A percentile compares a stretch with the other conserved stretches of the same genome.
phyloP scores from a whole-genome alignment of 2,329 filamentous ascomycete genomes.

The Shiraia sp. region DNA sequence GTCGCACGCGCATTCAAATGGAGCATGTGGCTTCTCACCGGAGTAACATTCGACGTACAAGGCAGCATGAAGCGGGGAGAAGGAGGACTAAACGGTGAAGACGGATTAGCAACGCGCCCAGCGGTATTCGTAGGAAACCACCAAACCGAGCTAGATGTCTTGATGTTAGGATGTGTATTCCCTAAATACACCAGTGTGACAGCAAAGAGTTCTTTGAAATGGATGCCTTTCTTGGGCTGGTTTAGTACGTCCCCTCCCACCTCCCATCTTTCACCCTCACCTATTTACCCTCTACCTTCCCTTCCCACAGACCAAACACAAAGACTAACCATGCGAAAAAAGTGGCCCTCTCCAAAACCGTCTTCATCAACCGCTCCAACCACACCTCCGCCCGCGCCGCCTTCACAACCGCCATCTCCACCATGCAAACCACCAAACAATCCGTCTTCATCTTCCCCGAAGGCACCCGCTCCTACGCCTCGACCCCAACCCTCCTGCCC shows the following conservation, averaged over 20 bases:
- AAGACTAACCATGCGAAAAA: slow-evolving; percentile 46
- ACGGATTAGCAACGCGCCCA: slow-evolving; percentile 59
- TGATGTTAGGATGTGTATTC: slow-evolving; percentile 88
- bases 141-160: slow-evolving; percentile 92
- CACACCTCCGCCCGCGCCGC: slow-evolving; percentile 78
- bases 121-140: slow-evolving; percentile 94
- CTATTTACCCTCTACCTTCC: not conserved
- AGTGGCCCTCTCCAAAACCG: slow-evolving; percentile 75
- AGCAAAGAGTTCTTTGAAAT: slow-evolving; percentile 82
- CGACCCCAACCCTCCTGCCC: slow-evolving; percentile 79
- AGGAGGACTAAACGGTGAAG: slow-evolving; percentile 35
- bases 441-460: slow-evolving; percentile 89
- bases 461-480: slow-evolving; percentile 87
- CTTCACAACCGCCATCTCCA: slow-evolving; percentile 78
- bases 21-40: slow-evolving; percentile 73
- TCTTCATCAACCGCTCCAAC: slow-evolving; percentile 95
- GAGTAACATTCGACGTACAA: slow-evolving; percentile 74
- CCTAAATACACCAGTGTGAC: slow-evolving; percentile 91
- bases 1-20: slow-evolving; percentile 79
- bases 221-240: slow-evolving; percentile 85
- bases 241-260: slow-evolving; percentile 75
- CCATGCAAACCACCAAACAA: slow-evolving; percentile 70
- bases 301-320: not conserved
- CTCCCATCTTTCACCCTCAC: too few species aligned
- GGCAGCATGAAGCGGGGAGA: slow-evolving; percentile 33